These are phyloP conservation scores for Rutstroemia sp. DNA, from an alignment of 2,329 filamentous ascomycete species.

Conservation along the genomic window DNA sequence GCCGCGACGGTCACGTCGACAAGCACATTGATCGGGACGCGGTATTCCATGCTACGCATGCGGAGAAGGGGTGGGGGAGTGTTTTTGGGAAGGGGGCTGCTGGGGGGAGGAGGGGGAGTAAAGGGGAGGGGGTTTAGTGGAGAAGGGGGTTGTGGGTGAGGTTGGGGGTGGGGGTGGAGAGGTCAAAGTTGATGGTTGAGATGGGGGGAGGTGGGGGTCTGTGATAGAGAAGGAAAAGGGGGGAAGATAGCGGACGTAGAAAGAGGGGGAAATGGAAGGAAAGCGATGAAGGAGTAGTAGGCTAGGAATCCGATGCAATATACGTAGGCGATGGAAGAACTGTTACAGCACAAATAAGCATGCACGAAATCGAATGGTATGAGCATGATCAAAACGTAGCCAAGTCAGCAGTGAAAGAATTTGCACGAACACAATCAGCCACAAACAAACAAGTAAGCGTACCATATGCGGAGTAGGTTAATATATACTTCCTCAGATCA, in stretches of 20 bases:
- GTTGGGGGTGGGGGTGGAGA: not conserved
- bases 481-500: no score
- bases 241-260: not conserved
- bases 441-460: no score
- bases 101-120: conserved; percentile 6
- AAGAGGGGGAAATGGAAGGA: not conserved
- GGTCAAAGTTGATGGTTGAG: not conserved
- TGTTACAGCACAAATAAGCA: no score
- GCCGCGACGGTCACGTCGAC: conserved; percentile 57
- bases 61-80: conserved; percentile 35
- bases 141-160: not conserved
- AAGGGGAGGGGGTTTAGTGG: not conserved
- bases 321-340: not conserved
- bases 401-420: no score
- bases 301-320: not conserved
- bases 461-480: no score
- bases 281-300: not conserved
- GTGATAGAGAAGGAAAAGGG: not conserved
- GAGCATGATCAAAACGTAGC: no score
- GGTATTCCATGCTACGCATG: conserved; percentile 51
- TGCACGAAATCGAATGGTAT: no score
- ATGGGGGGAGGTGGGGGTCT: no score
- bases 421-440: no score
- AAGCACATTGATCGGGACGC: conserved; percentile 47
- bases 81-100: not conserved